Base-by-base conservation (phyloP, 2,329 filamentous ascomycete genomes). In the Colletotrichum tofieldiae region DNA sequence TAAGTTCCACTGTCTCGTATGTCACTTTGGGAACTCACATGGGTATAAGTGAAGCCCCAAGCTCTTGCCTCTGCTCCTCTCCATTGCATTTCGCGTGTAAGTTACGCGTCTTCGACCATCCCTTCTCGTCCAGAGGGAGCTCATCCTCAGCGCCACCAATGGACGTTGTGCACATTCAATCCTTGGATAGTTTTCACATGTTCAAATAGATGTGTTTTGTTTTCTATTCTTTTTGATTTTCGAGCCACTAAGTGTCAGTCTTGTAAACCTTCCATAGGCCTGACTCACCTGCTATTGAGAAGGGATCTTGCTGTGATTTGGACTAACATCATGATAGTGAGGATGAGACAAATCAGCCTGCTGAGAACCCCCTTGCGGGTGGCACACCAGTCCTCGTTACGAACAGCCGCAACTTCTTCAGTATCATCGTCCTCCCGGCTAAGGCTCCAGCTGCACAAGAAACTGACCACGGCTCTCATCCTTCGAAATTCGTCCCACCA, bases 311-410 rank as follows among this genome's bases (percentile, higher is more conserved):
- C n/a, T 32, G 16, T n/a, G 3, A 41, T 8, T 16, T 41, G 20
- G 6, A 63, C 60, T 63, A 41, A 63, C 16, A 52, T 52, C 32
- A 39, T 14, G 45, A 39, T 20, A 63, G 45, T 56, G 20, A 58
- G 47, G 7, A 68, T 73, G 72, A 68, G 72, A 45, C 70, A 70
- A 60, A 29, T 49, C 45, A 65, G 23, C 20, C 35, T 70, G 41
- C 20, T 72, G 18, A 70, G 70, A 64, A 39, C 45, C 20, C 52
- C 70, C 39, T 60, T 65, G 23, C 47, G 35, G 60, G 55, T 39
- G 60, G 52, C 41, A 41, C 47, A 41, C 54, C 47, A 41, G 14
- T 8, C 47, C 5, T 51, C 43, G 16, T 39, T 35, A 26, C 9
- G 65, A 18, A 56, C 32, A 18, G 43, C 23, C 16, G 26, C 54